Percentiles rank a stretch among this genome's conserved stretches.
Conservation (phyloP, 1,284 basidiomycete species). For the Marasmius sp. region DNA sequence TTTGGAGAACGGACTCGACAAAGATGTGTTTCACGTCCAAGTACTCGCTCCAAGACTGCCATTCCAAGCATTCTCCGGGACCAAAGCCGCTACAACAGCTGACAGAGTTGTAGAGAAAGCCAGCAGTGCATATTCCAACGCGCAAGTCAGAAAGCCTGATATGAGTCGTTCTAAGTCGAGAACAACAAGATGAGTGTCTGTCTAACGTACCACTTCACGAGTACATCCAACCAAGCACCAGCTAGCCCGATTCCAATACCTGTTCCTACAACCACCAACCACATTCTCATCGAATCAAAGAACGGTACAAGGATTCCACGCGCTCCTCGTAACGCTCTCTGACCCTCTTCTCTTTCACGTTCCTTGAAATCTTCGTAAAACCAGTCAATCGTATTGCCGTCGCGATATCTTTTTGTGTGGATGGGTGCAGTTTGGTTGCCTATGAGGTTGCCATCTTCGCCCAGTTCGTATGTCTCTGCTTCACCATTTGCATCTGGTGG, state of each 20-base stretch:
- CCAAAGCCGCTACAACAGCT: slow-evolving; percentile 75
- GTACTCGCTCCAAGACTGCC: slow-evolving; percentile 69
- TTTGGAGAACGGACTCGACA: slow-evolving; percentile 60
- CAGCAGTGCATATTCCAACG: slow-evolving; percentile 67
- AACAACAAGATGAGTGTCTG: background rate
- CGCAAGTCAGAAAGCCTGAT: slow-evolving; percentile 68
- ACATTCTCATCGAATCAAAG: slow-evolving; percentile 60
- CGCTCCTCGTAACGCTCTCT: slow-evolving; percentile 53
- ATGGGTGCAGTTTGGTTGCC: background rate
- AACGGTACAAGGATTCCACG: slow-evolving; percentile 54
- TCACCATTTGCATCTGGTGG: background rate
- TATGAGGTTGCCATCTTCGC: slow-evolving; percentile 2
- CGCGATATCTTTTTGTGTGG: slow-evolving; percentile 40
- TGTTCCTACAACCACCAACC: slow-evolving; percentile 67
- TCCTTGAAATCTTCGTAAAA: slow-evolving; percentile 66
- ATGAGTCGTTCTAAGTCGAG: background rate
- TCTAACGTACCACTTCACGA: slow-evolving; percentile 65
- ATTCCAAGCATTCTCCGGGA: slow-evolving; percentile 68
- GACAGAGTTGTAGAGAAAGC: slow-evolving; percentile 74
- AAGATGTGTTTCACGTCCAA: slow-evolving; percentile 54
- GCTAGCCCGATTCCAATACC: slow-evolving; percentile 69
- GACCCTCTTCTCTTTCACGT: slow-evolving; percentile 51
- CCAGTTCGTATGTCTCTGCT: slow-evolving; percentile 7
- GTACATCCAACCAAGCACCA: slow-evolving; percentile 73
- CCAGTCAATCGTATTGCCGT: slow-evolving; percentile 71